Evolutionary conservation across 352 stramenopile genomes (phyloP).

Genomic region (Pythium phragmiticola): DNA sequence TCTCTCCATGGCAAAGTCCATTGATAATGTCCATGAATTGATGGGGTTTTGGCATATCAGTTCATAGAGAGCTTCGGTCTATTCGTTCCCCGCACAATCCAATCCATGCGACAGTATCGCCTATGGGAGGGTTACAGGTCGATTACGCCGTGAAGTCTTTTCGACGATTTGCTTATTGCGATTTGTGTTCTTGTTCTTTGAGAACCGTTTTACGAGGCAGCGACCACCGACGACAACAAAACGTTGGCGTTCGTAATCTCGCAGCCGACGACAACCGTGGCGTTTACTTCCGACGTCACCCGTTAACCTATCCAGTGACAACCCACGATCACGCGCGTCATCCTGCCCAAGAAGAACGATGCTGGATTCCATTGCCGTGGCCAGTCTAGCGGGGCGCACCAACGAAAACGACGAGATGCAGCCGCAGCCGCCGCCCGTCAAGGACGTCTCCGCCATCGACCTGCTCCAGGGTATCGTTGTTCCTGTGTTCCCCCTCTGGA

Average conservation of each 20-base stretch:
- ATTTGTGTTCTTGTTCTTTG: background rate
- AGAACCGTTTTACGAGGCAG: background rate
- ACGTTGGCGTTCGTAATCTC: background rate
- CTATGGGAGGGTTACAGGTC: background rate
- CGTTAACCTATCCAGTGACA: background rate
- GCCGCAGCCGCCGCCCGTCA: slow-evolving; percentile 7
- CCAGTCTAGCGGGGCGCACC: slow-evolving; percentile 8
- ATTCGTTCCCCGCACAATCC: background rate
- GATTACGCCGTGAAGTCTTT: background rate
- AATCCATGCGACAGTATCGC: slow-evolving; percentile 4
- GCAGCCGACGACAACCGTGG: background rate
- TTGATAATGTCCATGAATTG: too few species aligned
- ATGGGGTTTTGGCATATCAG: too few species aligned
- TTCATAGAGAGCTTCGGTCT: too few species aligned
- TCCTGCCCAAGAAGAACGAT: slow-evolving; percentile 9
- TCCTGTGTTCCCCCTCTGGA: background rate
- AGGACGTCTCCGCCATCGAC: slow-evolving; percentile 52
- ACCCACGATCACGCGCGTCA: slow-evolving; percentile 6
- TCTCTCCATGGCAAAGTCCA: too few species aligned
- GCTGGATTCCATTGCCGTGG: slow-evolving; percentile 5
- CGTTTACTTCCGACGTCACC: too few species aligned
- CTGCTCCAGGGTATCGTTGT: slow-evolving; percentile 55
- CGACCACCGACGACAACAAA: too few species aligned
- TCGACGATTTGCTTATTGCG: background rate
- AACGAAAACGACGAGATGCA: slow-evolving; percentile 18